Conservation (phyloP, 2,329 filamentous ascomycete species). For the Ceratocystis cacaofunesta region DNA sequence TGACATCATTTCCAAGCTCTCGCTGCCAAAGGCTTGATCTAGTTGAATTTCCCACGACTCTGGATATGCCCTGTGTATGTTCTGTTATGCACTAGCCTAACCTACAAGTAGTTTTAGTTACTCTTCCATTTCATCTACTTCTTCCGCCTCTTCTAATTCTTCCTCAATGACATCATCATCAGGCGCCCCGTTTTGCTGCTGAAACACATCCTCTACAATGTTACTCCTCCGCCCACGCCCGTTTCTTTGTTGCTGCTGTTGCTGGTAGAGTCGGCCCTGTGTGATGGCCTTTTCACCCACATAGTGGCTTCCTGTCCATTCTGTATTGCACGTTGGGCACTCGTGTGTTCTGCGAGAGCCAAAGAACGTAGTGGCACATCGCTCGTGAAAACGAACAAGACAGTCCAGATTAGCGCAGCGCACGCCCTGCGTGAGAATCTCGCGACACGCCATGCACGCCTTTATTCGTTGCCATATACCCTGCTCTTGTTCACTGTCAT, state of each 20-base stretch:
- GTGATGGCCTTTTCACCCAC: slow-evolving; percentile 45
- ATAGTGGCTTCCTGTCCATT: slow-evolving; percentile 36
- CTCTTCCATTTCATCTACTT: slow-evolving; percentile 6
- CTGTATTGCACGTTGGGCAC: slow-evolving; percentile 47
- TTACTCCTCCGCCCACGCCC: slow-evolving; percentile 26
- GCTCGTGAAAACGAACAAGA: slow-evolving; percentile 56
- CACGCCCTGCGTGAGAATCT: slow-evolving; percentile 74
- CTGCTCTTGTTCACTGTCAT: slow-evolving; percentile 49
- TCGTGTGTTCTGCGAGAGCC: slow-evolving; percentile 43
- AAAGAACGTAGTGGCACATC: slow-evolving; percentile 62
- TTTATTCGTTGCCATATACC: slow-evolving; percentile 63
- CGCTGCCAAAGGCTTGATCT: no score
- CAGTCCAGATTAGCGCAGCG: slow-evolving; percentile 59
- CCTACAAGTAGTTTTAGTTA: neutral
- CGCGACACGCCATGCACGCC: slow-evolving; percentile 73
- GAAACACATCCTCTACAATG: slow-evolving; percentile 25
- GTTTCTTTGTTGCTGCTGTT: slow-evolving; percentile 23
- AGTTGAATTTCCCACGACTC: no score
- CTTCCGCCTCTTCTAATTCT: slow-evolving; percentile 19
- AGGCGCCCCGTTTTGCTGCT: slow-evolving; percentile 22
- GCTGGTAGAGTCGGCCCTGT: slow-evolving; percentile 34
- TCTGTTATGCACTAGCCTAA: neutral
- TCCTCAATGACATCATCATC: slow-evolving; percentile 21
- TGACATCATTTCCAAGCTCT: neutral
- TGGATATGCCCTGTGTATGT: neutral